These are phyloP conservation scores for Penicillium oxalicum DNA, from an alignment of 2,329 filamentous ascomycete genomes.

Conservation along the genomic window DNA sequence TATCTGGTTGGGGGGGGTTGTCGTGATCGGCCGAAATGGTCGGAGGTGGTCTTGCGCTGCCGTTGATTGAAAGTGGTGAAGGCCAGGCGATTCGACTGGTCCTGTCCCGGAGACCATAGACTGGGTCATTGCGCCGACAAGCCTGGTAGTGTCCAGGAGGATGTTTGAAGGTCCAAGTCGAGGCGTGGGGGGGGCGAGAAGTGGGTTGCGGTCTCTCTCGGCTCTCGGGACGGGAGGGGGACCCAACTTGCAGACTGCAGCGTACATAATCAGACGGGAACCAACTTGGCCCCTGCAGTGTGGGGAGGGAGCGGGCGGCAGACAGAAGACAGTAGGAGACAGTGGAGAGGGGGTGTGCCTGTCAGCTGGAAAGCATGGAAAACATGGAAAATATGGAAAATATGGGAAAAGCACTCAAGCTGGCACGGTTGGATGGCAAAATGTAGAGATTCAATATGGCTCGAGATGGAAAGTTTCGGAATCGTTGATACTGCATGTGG, in stretches of 20 bases:
- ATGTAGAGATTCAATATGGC: too few relatives aligned
- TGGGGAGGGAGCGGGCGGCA: too few relatives aligned
- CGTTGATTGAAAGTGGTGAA: conserved; percentile 2
- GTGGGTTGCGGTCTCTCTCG: conserved; percentile 9
- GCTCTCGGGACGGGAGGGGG: conserved; percentile 7
- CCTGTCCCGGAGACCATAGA: not conserved
- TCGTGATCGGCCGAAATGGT: conserved; percentile 7
- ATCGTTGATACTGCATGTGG: too few relatives aligned
- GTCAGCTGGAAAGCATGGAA: not conserved
- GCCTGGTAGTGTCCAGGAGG: not conserved
- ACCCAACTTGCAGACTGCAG: conserved; percentile 13
- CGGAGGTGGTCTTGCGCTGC: conserved; percentile 13
- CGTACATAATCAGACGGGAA: conserved; percentile 4
- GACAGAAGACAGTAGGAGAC: too few relatives aligned
- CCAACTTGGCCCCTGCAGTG: not conserved
- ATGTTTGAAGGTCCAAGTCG: conserved; percentile 2
- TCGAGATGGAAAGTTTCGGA: too few relatives aligned
- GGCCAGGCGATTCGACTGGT: conserved; percentile 1
- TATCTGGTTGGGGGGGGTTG: not conserved
- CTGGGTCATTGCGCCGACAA: conserved; percentile 9
- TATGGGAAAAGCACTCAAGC: too few relatives aligned
- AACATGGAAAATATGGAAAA: too few relatives aligned
- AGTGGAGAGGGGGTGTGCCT: too few relatives aligned
- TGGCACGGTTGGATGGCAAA: too few relatives aligned
- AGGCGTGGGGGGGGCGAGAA: conserved; percentile 11